phyloP scores from a whole-genome alignment of 2,329 filamentous ascomycete species.

The Monilinia fructigena region DNA sequence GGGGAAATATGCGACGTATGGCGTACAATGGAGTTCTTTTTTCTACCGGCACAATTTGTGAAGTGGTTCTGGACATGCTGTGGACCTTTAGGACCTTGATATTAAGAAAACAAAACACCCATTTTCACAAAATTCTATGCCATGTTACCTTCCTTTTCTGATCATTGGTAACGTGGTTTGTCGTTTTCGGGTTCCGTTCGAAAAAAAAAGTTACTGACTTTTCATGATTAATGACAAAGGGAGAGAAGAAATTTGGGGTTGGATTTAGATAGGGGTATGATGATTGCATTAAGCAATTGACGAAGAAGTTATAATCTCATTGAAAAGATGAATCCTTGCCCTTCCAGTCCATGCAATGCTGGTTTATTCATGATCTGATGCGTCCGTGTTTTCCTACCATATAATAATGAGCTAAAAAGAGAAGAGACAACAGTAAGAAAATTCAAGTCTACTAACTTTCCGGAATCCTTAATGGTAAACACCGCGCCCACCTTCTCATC shows the following conservation, averaged over 20 bases:
- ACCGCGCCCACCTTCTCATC: slow-evolving; percentile 12
- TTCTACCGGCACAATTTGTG: neutral
- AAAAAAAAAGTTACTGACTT: neutral
- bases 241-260: neutral
- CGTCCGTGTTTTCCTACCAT: neutral
- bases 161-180: neutral
- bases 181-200: neutral
- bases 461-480: slow-evolving; percentile 20
- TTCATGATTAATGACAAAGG: slow-evolving; percentile 5
- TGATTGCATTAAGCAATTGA: neutral
- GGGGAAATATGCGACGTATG: slow-evolving; percentile 3
- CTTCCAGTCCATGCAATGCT: neutral
- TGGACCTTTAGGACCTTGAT: neutral
- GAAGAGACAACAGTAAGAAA: neutral
- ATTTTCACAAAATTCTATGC: neutral
- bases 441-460: slow-evolving; percentile 25
- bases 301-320: neutral
- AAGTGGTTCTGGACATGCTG: slow-evolving; percentile 4
- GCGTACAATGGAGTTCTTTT: slow-evolving; percentile 17
- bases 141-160: neutral
- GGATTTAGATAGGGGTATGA: neutral
- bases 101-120: neutral
- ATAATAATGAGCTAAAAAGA: neutral
- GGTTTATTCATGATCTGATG: neutral
- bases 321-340: neutral